Percentiles rank a stretch among this genome's conserved stretches.
Evolutionary conservation across 768 basidiomycete genomes (phyloP).

Genomic region (Russula abietina): DNA sequence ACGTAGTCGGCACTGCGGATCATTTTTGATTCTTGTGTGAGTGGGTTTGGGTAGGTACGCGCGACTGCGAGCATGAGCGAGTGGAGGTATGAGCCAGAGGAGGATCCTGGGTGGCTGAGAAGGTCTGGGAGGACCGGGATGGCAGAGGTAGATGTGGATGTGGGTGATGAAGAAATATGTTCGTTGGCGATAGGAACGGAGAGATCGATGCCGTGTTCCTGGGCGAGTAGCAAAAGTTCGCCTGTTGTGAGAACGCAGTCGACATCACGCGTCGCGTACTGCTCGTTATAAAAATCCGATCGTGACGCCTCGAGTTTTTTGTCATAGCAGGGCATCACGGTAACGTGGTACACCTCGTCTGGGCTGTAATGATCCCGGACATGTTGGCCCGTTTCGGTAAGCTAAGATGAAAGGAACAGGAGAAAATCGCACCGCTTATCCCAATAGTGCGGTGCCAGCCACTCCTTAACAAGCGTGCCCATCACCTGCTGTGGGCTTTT

Average conservation of each 20-base stretch:
- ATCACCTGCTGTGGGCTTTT: slow-evolving; percentile 94
- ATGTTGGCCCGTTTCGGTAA: background rate
- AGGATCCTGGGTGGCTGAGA: slow-evolving; percentile 72
- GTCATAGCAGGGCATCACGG: slow-evolving; percentile 99
- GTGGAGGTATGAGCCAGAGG: slow-evolving; percentile 90
- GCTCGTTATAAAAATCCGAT: slow-evolving; percentile 81
- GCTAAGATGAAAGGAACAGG: background rate
- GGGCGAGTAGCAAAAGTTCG: slow-evolving; percentile 81
- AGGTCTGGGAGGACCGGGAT: slow-evolving; percentile 55
- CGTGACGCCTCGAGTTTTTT: slow-evolving; percentile 98
- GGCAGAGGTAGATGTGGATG: background rate
- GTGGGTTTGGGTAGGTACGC: slow-evolving; percentile 36
- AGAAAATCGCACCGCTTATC: slow-evolving; percentile 53
- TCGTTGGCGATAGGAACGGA: slow-evolving; percentile 43
- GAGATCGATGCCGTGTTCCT: slow-evolving; percentile 76
- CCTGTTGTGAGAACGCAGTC: slow-evolving; percentile 98
- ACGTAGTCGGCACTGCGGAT: slow-evolving; percentile 38
- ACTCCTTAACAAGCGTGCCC: slow-evolving; percentile 89
- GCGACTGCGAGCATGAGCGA: slow-evolving; percentile 59
- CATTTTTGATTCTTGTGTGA: slow-evolving; percentile 18
- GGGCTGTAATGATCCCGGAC: slow-evolving; percentile 44
- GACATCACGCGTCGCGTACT: slow-evolving; percentile 82
- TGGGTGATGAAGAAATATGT: slow-evolving; percentile 34
- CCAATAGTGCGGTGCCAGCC: slow-evolving; percentile 60
- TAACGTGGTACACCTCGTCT: slow-evolving; percentile 87